Evolutionary conservation across 2,329 filamentous ascomycete species (phyloP), one percentile per base, ranked within the genome.

Genomic region (Tetracladium maxilliforme): DNA sequence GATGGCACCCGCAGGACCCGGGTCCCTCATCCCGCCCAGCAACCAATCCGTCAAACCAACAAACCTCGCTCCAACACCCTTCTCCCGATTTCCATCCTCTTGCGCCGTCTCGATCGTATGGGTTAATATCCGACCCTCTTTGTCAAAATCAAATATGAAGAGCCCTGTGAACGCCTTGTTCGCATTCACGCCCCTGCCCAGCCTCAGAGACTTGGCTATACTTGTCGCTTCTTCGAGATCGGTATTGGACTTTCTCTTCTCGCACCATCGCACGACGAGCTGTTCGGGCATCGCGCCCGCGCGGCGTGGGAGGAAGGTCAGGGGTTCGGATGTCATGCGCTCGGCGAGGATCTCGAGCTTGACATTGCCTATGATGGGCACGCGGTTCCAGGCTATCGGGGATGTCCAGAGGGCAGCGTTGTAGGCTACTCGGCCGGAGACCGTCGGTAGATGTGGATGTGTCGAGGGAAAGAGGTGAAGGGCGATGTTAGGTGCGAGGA

Each of bases 71-170:
- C 80, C 70, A n/a, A 75, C 57, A 10, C 71, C 84, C 33, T 70
- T 71, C 40, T 94, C 86, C 71, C 78, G 92, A 31, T 82, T 71
- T 19, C 76, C 70, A 10, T 76, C 74, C 41, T 90, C 76, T 40
- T 94, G 79, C 2, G 81, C 79, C 52, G 92, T 81, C 52, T 98
- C 90, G 41, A 98, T 95, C 0, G 82, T 92, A 49, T 95, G 90
- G 37, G 71, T 83, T 23, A 79, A 52, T 18, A 98, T 71, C 34
- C 83, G 65, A 2, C 90, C 90, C 40, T 92, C 68, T 23, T 71
- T 63, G 43, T 95, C 90, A 46, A 98, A 98, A 36, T 92, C 82
- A 47, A 98, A 98, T 30, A 93, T 76, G 51, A 95, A 98, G 8
- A 95, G 52, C 0, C 90, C 90, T 2, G 74, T 81, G 39, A 95